Evolutionary conservation across 163 green algal genomes (phyloP), one percentile per base, ranked within the genome.

Genomic region (Scenedesmus sp.): DNA sequence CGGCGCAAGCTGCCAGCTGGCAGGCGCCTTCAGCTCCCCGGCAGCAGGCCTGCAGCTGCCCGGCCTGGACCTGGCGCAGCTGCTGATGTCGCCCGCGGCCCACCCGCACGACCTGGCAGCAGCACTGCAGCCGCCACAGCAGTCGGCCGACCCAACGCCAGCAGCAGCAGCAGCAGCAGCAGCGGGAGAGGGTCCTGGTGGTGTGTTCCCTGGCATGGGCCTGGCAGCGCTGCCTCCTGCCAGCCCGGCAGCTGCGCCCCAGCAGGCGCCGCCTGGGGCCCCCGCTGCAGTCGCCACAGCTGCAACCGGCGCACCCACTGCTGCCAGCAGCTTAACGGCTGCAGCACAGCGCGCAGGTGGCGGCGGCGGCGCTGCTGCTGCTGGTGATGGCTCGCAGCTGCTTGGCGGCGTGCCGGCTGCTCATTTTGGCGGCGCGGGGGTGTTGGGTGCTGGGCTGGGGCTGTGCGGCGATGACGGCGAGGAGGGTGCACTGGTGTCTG

Each of bases 151-250:
- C 37, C 9, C 24, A 61, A 16, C 20, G 51, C 51, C 12, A 22
- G 51, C 13, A 3, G 51, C 80, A 44, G 9, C 43, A 18, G 43
- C 79, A 85, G 79, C 79, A 85, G 79, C 79, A 85, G 46, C 80
- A 44, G 44, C 26, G 15, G 42, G 13, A 22, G 42, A 7, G 3
- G 42, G 15, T 26, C 22, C 24, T 12, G 33, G 20, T 20, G 59
- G 59, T 33, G 18, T 72, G 20, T 72, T 72, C 3, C 59, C 59
- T 33, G 59, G 59, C 20, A 72, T 35, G 59, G 59, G 59, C 10
- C 22, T 72, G 59, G 24, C 59, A 35, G 10, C 59, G 1, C 3
- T 72, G 59, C 59, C 59, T 72, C 22, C 59, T 72, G 59, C 59
- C 24, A 72, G 15, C 59, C 59, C 33, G 51, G 1, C 51, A 61